phyloP scores from a whole-genome alignment of 2,329 filamentous ascomycete species.

The Dryadomyces quercivorus region DNA sequence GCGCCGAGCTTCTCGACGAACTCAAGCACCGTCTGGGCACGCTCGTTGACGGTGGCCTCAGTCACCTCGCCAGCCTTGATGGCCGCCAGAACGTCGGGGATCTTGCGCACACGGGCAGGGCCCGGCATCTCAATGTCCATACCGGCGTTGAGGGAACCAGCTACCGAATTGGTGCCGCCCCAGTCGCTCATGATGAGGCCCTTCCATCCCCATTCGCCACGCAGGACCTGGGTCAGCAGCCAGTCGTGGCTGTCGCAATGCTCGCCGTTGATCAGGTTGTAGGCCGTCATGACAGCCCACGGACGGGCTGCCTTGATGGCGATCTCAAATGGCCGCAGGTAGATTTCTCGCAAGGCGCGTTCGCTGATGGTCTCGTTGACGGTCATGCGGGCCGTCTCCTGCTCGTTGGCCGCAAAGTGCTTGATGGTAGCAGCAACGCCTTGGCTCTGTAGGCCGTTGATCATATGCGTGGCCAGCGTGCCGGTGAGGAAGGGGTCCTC shows the following conservation, averaged over 20 bases:
- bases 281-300: slow-evolving; percentile 58
- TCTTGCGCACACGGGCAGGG: slow-evolving; percentile 34
- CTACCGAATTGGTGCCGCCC: slow-evolving; percentile 44
- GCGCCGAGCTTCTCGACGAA: slow-evolving; percentile 50
- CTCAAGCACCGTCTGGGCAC: slow-evolving; percentile 48
- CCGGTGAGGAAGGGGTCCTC: slow-evolving; percentile 72
- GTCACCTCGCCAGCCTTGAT: slow-evolving; percentile 35
- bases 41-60: slow-evolving; percentile 37
- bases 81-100: slow-evolving; percentile 44
- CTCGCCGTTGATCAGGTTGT: slow-evolving; percentile 53
- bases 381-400: slow-evolving; percentile 55
- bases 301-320: slow-evolving; percentile 56
- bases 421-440: slow-evolving; percentile 70
- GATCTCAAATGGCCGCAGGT: slow-evolving; percentile 65
- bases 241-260: slow-evolving; percentile 40
- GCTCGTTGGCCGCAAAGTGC: slow-evolving; percentile 63
- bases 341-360: slow-evolving; percentile 54
- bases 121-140: slow-evolving; percentile 48
- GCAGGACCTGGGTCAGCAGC: slow-evolving; percentile 42
- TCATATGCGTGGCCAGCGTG: slow-evolving; percentile 57
- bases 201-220: slow-evolving; percentile 51
- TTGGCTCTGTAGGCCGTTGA: slow-evolving; percentile 59
- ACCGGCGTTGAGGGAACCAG: slow-evolving; percentile 41
- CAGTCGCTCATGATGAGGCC: slow-evolving; percentile 50
- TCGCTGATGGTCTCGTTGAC: slow-evolving; percentile 54